phyloP scores from a whole-genome alignment of 2,329 filamentous ascomycete genomes.

The Neopestalotiopsis rosae region DNA sequence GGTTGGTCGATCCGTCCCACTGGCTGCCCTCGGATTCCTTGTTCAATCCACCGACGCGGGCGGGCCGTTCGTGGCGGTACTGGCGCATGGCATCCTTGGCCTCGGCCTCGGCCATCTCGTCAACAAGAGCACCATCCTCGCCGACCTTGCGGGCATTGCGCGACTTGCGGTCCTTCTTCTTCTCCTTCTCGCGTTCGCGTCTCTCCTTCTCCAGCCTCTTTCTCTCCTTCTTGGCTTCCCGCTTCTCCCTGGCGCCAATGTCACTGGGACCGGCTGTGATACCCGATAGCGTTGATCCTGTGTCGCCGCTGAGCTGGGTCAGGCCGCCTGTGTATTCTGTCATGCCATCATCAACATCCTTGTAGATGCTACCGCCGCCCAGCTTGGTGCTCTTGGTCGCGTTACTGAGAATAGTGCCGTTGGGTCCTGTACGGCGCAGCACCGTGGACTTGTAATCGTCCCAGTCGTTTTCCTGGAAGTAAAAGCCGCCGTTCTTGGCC shows the following conservation, averaged over 20 bases:
- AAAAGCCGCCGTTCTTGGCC: conserved; percentile 94
- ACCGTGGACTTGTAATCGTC: conserved; percentile 98
- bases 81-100: conserved; percentile 74
- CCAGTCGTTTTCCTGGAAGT: conserved; percentile 87
- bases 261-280: conserved; percentile 65
- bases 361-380: conserved; percentile 86
- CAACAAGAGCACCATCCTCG: conserved; percentile 67
- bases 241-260: conserved; percentile 59
- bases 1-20: conserved; percentile 77
- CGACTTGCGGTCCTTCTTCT: conserved; percentile 41
- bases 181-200: conserved; percentile 51
- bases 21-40: conserved; percentile 77
- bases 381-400: conserved; percentile 83
- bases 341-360: conserved; percentile 63
- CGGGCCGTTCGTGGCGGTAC: conserved; percentile 86
- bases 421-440: conserved; percentile 83
- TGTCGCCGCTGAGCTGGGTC: conserved; percentile 44
- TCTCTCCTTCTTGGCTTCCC: conserved; percentile 57
- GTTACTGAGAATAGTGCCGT: conserved; percentile 83
- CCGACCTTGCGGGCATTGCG: conserved; percentile 49
- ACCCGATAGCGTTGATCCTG: conserved; percentile 56
- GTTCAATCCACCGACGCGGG: conserved; percentile 89
- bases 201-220: conserved; percentile 45
- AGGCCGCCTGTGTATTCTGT: conserved; percentile 45
- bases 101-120: conserved; percentile 67